Percentiles rank a stretch among this genome's conserved stretches.
Conservation (phyloP, 2,329 filamentous ascomycete genomes). For the Claviceps digitariae region DNA sequence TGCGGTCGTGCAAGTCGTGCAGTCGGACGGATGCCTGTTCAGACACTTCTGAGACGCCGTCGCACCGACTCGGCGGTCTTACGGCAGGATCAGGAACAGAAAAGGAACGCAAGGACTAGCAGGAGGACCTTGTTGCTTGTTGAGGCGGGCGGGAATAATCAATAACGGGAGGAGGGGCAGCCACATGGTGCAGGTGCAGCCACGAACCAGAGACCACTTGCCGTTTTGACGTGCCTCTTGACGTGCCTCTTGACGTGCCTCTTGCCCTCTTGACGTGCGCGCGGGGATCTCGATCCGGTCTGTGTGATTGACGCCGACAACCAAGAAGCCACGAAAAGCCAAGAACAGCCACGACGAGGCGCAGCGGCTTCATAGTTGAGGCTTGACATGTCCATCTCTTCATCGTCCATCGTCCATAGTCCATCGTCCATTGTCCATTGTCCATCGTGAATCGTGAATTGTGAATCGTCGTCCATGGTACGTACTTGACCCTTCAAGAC, state of each 20-base stretch:
- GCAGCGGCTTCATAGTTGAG: too few relatives aligned
- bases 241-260: too few relatives aligned
- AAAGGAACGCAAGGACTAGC: not conserved
- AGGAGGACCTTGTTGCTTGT: not conserved
- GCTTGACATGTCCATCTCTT: too few relatives aligned
- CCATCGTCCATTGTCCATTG: too few relatives aligned
- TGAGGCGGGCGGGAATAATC: not conserved
- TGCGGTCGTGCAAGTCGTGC: conserved; percentile 3
- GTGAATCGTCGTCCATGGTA: too few relatives aligned
- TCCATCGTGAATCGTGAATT: too few relatives aligned
- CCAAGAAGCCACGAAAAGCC: not conserved
- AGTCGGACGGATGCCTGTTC: conserved; percentile 4
- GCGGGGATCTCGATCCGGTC: too few relatives aligned
- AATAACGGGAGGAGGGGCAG: not conserved
- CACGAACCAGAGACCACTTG: not conserved
- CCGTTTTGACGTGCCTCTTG: too few relatives aligned
- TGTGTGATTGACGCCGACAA: too few relatives aligned
- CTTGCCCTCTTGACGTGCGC: too few relatives aligned
- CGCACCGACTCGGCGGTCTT: conserved; percentile 5
- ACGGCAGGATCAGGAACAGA: not conserved
- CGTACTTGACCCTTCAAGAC: not conserved
- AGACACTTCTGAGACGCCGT: conserved; percentile 3
- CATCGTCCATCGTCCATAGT: too few relatives aligned
- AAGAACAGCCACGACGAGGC: not conserved
- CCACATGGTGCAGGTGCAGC: not conserved